Base-by-base conservation (phyloP, 148 eudicot genomes). In the Fagopyrum homotropicum region DNA sequence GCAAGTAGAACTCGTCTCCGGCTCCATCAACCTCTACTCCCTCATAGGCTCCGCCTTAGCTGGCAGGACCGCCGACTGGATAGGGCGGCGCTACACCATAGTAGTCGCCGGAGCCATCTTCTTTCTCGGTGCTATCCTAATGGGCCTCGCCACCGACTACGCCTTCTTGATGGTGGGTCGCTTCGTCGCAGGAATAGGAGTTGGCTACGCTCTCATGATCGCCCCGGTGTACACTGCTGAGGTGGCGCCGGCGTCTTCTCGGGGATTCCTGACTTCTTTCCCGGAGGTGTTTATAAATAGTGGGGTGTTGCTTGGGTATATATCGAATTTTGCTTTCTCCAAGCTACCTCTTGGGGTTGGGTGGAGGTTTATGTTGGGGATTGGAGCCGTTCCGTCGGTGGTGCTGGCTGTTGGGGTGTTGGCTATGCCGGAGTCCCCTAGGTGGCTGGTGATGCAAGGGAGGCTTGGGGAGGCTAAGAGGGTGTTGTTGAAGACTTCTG, bases 171-270 rank as follows among this genome's bases (percentile, higher is more conserved):
- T 85, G 88, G 77, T 76, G 1, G 88, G 85, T 16, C 85, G 88
- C 6, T 85, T 85, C 64, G 88, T 85, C 19, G 83, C 88, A 2
- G 85, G 88, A 0, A 74, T 85, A 0, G 88, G 88, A 0, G 85
- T 85, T 4, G 88, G 85, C 5, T 85, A 85, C 61, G 88, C 88
- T 6, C 89, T 89, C 35, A 87, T 87, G 93, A 85, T 89, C 26
- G 93, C 93, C 2, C 98, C 98, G 2, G 98, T 92, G 7, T 92
- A 92, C 84, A 92, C 98, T 7, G 96, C 98, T 0, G 98, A 92
- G 82, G 90, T 90, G 8, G 78, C 98, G 3, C 96, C 98, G 5
- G 93, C 98, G 2, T 73, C 90, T 5, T 80, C 86, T 9, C 87
- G 96, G 6, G 98, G 98, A 2, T 90, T 89, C 64, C 85, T 92